These are phyloP conservation scores for Epicoccum nigrum DNA, from an alignment of 2,329 filamentous ascomycete genomes.

Conservation along the genomic window DNA sequence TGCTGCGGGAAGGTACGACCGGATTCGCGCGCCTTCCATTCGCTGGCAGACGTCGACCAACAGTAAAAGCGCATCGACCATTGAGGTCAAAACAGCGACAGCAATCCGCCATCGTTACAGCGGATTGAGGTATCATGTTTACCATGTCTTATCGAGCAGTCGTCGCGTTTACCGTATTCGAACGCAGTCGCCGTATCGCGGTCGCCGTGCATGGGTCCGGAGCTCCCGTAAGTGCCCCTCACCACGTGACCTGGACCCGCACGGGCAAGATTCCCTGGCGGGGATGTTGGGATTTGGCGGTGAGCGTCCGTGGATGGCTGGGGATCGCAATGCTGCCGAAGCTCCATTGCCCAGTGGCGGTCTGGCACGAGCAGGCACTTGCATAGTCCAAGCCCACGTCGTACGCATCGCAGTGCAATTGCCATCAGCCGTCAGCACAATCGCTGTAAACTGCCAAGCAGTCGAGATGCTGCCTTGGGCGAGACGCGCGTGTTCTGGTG, in stretches of 20 bases:
- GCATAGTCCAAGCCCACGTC: conserved; percentile 28
- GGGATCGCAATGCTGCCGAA: conserved; percentile 24
- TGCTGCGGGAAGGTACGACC: conserved; percentile 25
- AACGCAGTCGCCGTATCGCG: conserved; percentile 2
- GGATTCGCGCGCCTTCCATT: conserved; percentile 33
- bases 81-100: not conserved
- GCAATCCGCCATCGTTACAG: not conserved
- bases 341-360: conserved; percentile 22
- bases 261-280: conserved; percentile 11
- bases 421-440: conserved; percentile 4
- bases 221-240: conserved; percentile 35
- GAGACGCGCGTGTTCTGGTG: conserved; percentile 17
- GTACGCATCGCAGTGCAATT: conserved; percentile 22
- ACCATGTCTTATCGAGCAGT: not conserved
- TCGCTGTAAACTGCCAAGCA: conserved; percentile 27
- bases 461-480: conserved; percentile 40
- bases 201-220: conserved; percentile 11
- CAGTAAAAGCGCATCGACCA: not conserved
- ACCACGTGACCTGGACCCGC: conserved; percentile 34
- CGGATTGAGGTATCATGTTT: not conserved
- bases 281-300: conserved; percentile 41
- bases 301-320: conserved; percentile 44
- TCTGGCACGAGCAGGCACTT: conserved; percentile 25
- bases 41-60: conserved; percentile 18
- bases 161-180: not conserved